These are phyloP conservation scores for Sphagnum contortum DNA, from an alignment of 225 moss, liverwort and hornwort species.

Conservation along the genomic window DNA sequence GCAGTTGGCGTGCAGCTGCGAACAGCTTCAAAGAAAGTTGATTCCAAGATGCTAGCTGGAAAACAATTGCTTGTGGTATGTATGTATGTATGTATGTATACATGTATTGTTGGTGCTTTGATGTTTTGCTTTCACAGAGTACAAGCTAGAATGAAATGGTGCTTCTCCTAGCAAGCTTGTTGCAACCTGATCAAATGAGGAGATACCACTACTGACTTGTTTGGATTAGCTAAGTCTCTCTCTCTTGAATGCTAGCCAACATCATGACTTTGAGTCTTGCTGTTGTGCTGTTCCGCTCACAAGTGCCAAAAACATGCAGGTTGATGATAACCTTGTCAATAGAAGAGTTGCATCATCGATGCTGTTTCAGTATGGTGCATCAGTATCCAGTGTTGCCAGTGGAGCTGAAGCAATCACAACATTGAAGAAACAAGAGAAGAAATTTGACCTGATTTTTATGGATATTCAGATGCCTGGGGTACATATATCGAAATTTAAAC, in stretches of 20 bases:
- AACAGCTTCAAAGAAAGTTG: constrained; percentile 17
- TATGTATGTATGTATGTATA: background rate
- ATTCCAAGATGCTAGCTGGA: constrained; percentile 39
- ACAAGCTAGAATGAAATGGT: background rate
- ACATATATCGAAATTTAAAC: background rate
- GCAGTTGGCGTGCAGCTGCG: constrained; percentile 42
- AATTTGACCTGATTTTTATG: constrained; percentile 66
- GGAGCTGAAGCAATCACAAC: constrained; percentile 51
- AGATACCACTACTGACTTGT: background rate
- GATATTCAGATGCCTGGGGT: constrained; percentile 94
- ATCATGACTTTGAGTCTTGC: too few species aligned
- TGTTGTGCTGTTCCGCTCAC: background rate
- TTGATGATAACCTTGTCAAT: constrained; percentile 82
- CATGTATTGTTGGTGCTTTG: background rate
- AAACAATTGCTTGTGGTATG: constrained; percentile 66
- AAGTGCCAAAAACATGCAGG: constrained; percentile 24
- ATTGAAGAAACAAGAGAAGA: constrained; percentile 29
- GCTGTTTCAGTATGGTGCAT: constrained; percentile 62
- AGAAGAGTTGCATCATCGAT: constrained; percentile 67
- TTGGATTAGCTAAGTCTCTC: background rate
- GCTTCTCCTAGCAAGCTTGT: background rate
- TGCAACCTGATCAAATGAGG: background rate
- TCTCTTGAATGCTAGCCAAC: background rate
- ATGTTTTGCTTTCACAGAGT: background rate
- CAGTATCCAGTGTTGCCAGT: constrained; percentile 45